These are phyloP conservation scores for Psidium guajava DNA, from an alignment of 345 rosid species.

Conservation along the genomic window DNA sequence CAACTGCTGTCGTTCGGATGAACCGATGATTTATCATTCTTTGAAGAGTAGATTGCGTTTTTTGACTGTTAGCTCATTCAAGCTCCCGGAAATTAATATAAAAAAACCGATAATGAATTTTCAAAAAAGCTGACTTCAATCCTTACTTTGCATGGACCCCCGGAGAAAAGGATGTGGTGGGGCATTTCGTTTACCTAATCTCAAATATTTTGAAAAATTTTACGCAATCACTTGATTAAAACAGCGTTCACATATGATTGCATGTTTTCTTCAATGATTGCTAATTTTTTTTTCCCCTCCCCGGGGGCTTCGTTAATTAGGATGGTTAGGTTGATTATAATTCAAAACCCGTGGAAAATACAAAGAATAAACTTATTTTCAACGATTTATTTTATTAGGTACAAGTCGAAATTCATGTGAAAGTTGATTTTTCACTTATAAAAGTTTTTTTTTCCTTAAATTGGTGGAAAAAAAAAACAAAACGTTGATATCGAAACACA, in stretches of 20 bases:
- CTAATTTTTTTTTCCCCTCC: not conserved
- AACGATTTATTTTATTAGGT: not conserved
- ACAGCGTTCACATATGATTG: not conserved
- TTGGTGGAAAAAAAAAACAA: no score
- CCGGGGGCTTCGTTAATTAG: fast-evolving
- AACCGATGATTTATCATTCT: not conserved
- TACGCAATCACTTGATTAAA: not conserved
- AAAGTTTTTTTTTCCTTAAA: no score
- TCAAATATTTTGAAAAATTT: not conserved
- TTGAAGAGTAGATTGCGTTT: not conserved
- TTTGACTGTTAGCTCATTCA: not conserved
- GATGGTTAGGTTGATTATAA: not conserved
- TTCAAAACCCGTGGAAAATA: not conserved
- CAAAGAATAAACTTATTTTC: not conserved
- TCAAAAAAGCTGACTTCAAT: not conserved
- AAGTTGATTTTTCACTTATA: no score
- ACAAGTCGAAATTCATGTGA: not conserved
- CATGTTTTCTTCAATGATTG: not conserved
- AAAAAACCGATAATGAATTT: no score
- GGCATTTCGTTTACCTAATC: not conserved
- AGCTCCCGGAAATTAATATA: not conserved
- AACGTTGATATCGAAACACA: no score
- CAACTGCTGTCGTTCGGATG: not conserved
- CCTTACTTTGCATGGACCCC: not conserved
- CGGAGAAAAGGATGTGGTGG: not conserved